Evolutionary conservation across 371 early-diverging fungal species (phyloP).

Genomic region (Gilbertella persicaria): DNA sequence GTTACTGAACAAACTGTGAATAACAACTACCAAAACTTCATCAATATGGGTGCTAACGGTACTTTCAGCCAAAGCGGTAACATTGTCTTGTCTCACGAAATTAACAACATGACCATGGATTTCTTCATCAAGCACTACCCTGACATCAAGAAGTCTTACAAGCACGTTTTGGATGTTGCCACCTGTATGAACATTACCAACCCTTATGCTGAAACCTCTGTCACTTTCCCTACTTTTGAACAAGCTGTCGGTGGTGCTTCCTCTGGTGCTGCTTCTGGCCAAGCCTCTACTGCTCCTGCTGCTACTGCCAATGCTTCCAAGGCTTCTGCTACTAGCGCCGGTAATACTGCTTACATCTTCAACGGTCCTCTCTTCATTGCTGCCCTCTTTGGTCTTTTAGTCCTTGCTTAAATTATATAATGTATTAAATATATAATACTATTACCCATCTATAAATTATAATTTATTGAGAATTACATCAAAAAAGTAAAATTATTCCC

Average conservation of each 20-base stretch:
- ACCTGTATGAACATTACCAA: conserved; percentile 49
- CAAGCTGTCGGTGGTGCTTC: conserved; percentile 16
- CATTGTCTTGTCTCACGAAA: conserved; percentile 50
- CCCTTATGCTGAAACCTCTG: conserved; percentile 38
- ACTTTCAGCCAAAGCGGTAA: conserved; percentile 32
- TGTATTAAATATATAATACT: background rate
- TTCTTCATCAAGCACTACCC: conserved; percentile 42
- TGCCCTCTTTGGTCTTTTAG: conserved; percentile 28
- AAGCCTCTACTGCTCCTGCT: conserved; percentile 15
- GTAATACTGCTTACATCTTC: background rate
- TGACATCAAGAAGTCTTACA: conserved; percentile 37
- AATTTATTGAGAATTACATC: too few species aligned
- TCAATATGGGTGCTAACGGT: conserved; percentile 47
- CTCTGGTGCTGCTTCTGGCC: conserved; percentile 9
- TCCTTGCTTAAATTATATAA: conserved; percentile 12
- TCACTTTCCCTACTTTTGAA: conserved; percentile 36
- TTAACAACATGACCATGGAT: conserved; percentile 45
- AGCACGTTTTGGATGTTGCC: conserved; percentile 45
- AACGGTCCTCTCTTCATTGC: conserved; percentile 29
- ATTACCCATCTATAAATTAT: background rate
- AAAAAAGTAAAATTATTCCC: too few species aligned
- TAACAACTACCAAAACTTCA: conserved; percentile 28
- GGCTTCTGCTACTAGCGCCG: background rate
- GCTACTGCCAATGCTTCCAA: conserved; percentile 13
- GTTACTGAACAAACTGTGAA: conserved; percentile 27